A percentile compares a stretch with the other conserved stretches of the same genome.
Conservation (phyloP, 345 rosid genomes). For the Erysimum cheiranthoides region DNA sequence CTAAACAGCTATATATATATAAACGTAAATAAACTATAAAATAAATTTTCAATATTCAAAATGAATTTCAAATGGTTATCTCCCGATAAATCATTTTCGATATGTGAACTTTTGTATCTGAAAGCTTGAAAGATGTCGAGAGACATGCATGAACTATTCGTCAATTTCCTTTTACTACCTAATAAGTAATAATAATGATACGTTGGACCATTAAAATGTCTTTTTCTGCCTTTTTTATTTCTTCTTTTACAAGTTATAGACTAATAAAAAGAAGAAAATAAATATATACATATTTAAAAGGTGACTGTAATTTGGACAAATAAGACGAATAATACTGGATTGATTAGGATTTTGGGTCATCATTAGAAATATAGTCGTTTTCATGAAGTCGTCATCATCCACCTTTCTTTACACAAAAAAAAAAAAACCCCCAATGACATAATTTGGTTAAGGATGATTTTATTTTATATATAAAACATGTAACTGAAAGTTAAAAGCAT, state of each 20-base stretch:
- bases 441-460: neutral
- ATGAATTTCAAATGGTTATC: neutral
- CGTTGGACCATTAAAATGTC: conserved; percentile 44
- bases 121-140: conserved; percentile 19
- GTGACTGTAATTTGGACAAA: conserved; percentile 24
- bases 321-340: conserved; percentile 11
- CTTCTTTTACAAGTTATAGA: conserved; percentile 41
- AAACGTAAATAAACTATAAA: neutral
- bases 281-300: neutral
- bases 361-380: conserved; percentile 15
- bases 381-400: conserved; percentile 31
- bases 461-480: neutral
- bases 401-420: conserved; percentile 1
- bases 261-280: neutral
- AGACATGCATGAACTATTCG: conserved; percentile 34
- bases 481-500: neutral
- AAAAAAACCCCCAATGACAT: neutral
- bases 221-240: conserved; percentile 29
- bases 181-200: conserved; percentile 35
- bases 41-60: neutral
- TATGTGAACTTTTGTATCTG: conserved; percentile 22
- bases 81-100: conserved; percentile 11
- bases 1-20: conserved; percentile 8
- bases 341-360: conserved; percentile 26
- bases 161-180: conserved; percentile 39